Percentiles rank a stretch among this genome's conserved stretches.
Conservation (phyloP, 148 eudicot species). For the Rhododendron henanense region DNA sequence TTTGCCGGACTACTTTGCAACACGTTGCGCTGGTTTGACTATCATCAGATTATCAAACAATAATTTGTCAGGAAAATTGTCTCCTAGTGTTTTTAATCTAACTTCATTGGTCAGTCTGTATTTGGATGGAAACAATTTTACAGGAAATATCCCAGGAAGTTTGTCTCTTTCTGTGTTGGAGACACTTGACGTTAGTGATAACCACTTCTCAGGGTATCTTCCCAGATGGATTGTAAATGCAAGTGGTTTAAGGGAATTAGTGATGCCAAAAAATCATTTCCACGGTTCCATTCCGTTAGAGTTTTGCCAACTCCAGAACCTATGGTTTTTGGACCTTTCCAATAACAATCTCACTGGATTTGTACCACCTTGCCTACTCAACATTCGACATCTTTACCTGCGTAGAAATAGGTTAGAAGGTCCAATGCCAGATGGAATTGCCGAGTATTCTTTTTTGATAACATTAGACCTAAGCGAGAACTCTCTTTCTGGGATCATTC, state of each 20-base stretch:
- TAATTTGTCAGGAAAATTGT: neutral
- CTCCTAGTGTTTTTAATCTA: neutral
- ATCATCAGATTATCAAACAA: neutral
- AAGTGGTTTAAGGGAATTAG: neutral
- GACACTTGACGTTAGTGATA: neutral
- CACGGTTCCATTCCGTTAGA: neutral
- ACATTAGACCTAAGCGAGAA: neutral
- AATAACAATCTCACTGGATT: neutral
- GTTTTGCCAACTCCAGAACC: neutral
- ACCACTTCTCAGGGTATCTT: neutral
- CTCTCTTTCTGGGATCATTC: neutral
- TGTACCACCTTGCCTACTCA: neutral
- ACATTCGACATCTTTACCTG: neutral
- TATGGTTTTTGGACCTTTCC: neutral
- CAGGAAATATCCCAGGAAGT: neutral
- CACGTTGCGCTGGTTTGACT: neutral
- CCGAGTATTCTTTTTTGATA: neutral
- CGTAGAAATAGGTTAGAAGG: neutral
- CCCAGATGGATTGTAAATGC: conserved; percentile 1
- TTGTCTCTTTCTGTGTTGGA: neutral
- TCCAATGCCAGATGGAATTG: neutral
- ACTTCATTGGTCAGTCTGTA: neutral
- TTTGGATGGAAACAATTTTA: neutral
- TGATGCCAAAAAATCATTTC: neutral
- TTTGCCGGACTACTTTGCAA: neutral